Conservation (phyloP, 2,329 filamentous ascomycete species). For the Aspergillus costaricaensis region DNA sequence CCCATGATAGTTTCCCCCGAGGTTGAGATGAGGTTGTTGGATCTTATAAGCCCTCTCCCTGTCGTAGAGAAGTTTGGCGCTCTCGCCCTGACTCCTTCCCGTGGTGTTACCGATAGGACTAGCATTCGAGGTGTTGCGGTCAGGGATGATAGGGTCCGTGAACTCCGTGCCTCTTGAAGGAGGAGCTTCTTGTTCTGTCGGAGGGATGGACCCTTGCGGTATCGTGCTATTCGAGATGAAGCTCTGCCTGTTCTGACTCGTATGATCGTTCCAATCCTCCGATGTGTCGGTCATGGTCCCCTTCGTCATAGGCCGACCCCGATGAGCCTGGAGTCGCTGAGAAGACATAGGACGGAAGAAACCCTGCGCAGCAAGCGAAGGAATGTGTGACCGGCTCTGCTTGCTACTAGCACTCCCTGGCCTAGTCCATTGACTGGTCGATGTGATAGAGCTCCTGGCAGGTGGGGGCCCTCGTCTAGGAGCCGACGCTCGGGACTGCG, state of each 20-base stretch:
- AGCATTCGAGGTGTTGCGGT: conserved; percentile 71
- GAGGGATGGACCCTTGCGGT: conserved; percentile 38
- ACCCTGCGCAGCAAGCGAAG: conserved; percentile 81
- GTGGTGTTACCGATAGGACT: conserved; percentile 66
- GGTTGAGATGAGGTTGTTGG: conserved; percentile 53
- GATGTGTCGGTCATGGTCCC: conserved; percentile 34
- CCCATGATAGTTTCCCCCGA: conserved; percentile 62
- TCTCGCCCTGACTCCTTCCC: conserved; percentile 70
- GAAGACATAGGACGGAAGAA: conserved; percentile 98
- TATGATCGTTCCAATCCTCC: conserved; percentile 49
- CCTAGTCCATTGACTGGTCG: conserved; percentile 51
- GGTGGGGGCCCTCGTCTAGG: conserved; percentile 57
- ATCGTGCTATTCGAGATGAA: conserved; percentile 57
- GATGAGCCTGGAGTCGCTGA: conserved; percentile 87
- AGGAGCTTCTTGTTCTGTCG: conserved; percentile 55
- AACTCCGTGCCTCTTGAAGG: conserved; percentile 81
- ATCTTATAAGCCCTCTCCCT: conserved; percentile 42
- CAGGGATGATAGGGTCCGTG: conserved; percentile 71
- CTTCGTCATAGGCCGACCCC: conserved; percentile 56
- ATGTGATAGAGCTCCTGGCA: conserved; percentile 39
- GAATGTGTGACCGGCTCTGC: conserved; percentile 81
- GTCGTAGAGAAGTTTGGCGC: conserved; percentile 72
- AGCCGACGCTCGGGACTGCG: conserved; percentile 58
- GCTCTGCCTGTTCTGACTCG: conserved; percentile 59
- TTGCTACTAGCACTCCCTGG: conserved; percentile 62